Evolutionary conservation across 2,329 filamentous ascomycete genomes (phyloP), one percentile per base, ranked within the genome.

Genomic region (Teratosphaeria epicoccoides): DNA sequence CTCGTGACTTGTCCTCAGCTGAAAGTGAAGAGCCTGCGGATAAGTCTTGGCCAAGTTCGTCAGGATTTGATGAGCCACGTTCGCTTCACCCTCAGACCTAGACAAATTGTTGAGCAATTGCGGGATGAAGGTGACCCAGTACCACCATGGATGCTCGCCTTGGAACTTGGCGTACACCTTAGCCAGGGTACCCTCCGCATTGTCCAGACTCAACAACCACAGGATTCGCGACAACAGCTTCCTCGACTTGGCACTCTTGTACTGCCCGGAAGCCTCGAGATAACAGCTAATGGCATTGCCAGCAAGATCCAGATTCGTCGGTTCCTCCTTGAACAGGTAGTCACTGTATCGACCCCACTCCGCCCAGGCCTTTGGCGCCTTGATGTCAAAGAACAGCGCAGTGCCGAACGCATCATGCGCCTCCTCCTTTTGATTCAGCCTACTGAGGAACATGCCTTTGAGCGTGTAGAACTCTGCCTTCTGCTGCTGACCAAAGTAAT

Each of bases 341-440:
- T 98, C 93, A 64, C 95, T 97, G 76, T 95, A 98, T 64, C 95
- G 89, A 48, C 93, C 93, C 93, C 93, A 98, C 73, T 98, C 93
- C 14, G 93, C 91, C 93, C 93, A 98, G 2, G 93, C 93, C 71
- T 98, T 98, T 3, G 93, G 87, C 47, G 95, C 81, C 60, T 89
- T 86, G 60, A 98, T 88, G 62, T 98, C 94, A 61, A 95, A 97
- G 72, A 91, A 97, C 54, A 98, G 71, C 0, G 93, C 94, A 48
- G 90, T 94, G 47, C 93, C 93, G 66, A 95, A 98, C 0, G 94
- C 91, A 53, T 88, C 85, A 60, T 95, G 90, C 4, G 93, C 90
- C 55, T 98, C 93, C 2, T 87, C 85, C 66, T 89, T 89, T 62
- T 96, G 87, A 52, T 84, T 84, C 9, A 98, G 78, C 69, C 95